Evolutionary conservation across 352 stramenopile genomes (phyloP), one percentile per base, ranked within the genome.

Genomic region (Phytophthora fragariaefolia): DNA sequence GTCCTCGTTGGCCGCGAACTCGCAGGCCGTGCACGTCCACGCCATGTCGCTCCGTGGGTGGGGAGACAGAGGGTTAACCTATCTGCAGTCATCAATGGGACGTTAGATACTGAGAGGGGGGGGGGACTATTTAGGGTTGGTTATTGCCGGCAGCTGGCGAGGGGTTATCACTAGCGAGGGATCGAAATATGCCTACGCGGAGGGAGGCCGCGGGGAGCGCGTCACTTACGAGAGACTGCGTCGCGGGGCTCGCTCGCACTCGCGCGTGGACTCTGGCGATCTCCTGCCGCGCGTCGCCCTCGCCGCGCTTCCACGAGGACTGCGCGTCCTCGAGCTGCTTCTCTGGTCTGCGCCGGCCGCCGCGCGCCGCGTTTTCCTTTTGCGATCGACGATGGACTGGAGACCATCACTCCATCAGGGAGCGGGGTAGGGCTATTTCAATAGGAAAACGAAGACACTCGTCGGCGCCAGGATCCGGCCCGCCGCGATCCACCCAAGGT

Each of bases 1-100:
- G 32, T 92, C 80, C 50, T 89, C 80, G 50, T 92, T 89, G 45
- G 78, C 72, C 26, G 77, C 55, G 67, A 88, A 92, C 62, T 89
- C 76, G 63, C 83, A 92, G 26, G 71, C 80, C 26, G 75, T 69
- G 56, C 83, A 92, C 24, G 68, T 75, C 82, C 83, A 90, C 71
- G 78, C 43, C 83, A 92, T 92, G n/a, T 38, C n/a, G 17, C 24
- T 24, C 3, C 40, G 22, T 24, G 40, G 40, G 6, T 46, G 4
- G n/a, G n/a, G n/a, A n/a, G n/a, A n/a, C n/a, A n/a, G 18, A 28
- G 12, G 26, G 6, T 61, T 20, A 53, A 62, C 27, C 49, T 59
- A 34, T 4, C 24, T 53, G 42, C 24, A 63, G 34, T 17, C n/a
- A n/a, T n/a, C n/a, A n/a, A 42, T 42, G 34, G 34, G 34, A 38